Evolutionary conservation across 2,329 filamentous ascomycete species (phyloP), one percentile per base, ranked within the genome.

Genomic region (Allantophomopsis cytisporea): DNA sequence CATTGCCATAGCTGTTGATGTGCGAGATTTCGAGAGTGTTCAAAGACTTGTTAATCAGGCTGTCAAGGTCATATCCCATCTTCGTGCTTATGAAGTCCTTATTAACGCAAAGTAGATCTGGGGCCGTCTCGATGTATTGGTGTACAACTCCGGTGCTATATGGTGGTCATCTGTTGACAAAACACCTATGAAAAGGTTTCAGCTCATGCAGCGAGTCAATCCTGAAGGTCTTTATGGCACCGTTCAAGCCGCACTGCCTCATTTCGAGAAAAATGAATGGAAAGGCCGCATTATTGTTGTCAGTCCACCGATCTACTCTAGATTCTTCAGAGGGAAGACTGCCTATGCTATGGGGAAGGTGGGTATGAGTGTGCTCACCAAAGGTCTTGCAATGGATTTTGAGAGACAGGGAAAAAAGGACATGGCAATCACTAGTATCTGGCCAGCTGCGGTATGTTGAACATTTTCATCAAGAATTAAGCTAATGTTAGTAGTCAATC

Each of bases 71-170:
- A 14, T 47, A 36, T 28, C 8, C 23, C 23, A 28, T 28, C 23
- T 28, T 3, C 23, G 8, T 28, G 11, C 10, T 28, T 12, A 8
- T 28, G 11, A 10, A 3, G 17, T 37, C 11, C 34, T 36, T 43
- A 37, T 41, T 31, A 8, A 17, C 28, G 38, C 33, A 31, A 8
- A 6, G 10, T 46, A 73, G 50, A 63, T 57, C 4, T 80, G 81
- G 50, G 68, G 69, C 34, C 71, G 70, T 16, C 63, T 93, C 3
- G 83, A 91, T 54, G 79, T 81, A 1, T 60, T 93, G 2, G 58
- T 91, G 37, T 93, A 93, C 64, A 93, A 91, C 56, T 78, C 80
- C 0, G 85, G 85, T 32, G 85, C 85, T 2, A 87, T 93, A 47
- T 91, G 80, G 79, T 89, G 84, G 83, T 72, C 80, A 0, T 71